Evolutionary conservation across 2,329 filamentous ascomycete species (phyloP).

Genomic region (Aspergillus nomiae): DNA sequence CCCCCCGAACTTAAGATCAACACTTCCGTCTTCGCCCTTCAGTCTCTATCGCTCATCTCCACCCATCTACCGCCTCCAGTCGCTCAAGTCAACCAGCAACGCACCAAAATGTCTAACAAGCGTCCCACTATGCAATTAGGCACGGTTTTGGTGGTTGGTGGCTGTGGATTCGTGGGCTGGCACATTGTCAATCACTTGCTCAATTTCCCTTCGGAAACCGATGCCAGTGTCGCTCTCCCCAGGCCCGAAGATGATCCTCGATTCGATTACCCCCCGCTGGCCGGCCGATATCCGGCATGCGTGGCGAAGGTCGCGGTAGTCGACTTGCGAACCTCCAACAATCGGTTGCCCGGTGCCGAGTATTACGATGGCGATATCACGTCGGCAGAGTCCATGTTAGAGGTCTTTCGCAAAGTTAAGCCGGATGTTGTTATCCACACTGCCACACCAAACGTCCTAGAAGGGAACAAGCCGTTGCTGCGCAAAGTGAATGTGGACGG

Average conservation of each 20-base stretch:
- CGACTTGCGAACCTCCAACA: slow-evolving; percentile 70
- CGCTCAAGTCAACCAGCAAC: slow-evolving; percentile 2
- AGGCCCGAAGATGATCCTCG: slow-evolving; percentile 37
- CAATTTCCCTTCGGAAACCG: slow-evolving; percentile 56
- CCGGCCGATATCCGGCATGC: slow-evolving; percentile 45
- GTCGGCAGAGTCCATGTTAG: slow-evolving; percentile 60
- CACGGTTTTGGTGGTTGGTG: slow-evolving; percentile 75
- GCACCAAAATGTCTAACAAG: slow-evolving; percentile 31
- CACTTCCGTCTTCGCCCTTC: not conserved
- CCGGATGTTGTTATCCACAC: slow-evolving; percentile 91
- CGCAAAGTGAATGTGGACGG: slow-evolving; percentile 86
- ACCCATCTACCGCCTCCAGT: not conserved
- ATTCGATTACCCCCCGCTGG: slow-evolving; percentile 40
- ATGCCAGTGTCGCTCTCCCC: slow-evolving; percentile 40
- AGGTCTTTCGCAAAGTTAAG: slow-evolving; percentile 65
- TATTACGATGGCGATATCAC: slow-evolving; percentile 83
- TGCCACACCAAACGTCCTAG: slow-evolving; percentile 67
- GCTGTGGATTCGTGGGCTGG: slow-evolving; percentile 81
- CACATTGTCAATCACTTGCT: slow-evolving; percentile 76
- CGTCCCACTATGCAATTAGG: slow-evolving; percentile 55
- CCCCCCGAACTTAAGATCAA: slow-evolving; percentile 3
- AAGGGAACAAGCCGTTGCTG: slow-evolving; percentile 61
- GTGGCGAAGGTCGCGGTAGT: slow-evolving; percentile 65
- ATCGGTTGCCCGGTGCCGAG: slow-evolving; percentile 62
- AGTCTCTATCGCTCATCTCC: slow-evolving; percentile 10